These are phyloP conservation scores for Olyra latifolia DNA, from an alignment of 176 grass and related monocot genomes.

Conservation along the genomic window DNA sequence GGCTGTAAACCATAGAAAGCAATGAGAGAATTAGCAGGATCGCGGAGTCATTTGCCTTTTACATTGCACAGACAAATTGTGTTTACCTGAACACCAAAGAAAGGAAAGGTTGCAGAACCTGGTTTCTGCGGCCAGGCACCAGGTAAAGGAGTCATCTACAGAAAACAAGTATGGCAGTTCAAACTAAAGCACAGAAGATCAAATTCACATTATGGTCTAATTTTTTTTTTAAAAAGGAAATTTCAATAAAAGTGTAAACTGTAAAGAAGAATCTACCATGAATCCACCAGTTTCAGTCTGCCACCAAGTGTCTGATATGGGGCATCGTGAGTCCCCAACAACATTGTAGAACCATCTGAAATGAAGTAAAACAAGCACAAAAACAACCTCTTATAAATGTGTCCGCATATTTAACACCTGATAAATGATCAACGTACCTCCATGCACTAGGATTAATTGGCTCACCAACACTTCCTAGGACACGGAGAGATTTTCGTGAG, in stretches of 20 bases:
- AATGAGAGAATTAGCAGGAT: background rate
- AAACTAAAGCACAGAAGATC: background rate
- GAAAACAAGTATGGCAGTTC: slow-evolving; percentile 28
- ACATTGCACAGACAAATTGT: slow-evolving; percentile 22
- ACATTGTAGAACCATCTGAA: slow-evolving; percentile 92
- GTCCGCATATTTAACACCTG: slow-evolving; percentile 36
- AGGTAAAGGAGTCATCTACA: slow-evolving; percentile 76
- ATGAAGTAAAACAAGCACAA: slow-evolving; percentile 37
- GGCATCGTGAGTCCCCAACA: slow-evolving; percentile 82
- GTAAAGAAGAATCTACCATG: slow-evolving; percentile 60
- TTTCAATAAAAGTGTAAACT: slow-evolving; percentile 1
- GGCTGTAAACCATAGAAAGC: slow-evolving; percentile 37
- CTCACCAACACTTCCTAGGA: slow-evolving; percentile 91
- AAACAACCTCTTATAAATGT: slow-evolving; percentile 7
- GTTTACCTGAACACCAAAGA: slow-evolving; percentile 90
- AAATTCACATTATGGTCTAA: slow-evolving; percentile 7
- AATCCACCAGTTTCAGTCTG: slow-evolving; percentile 97
- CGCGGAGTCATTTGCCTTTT: background rate
- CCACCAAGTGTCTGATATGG: slow-evolving; percentile 98
- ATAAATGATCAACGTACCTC: slow-evolving; percentile 57
- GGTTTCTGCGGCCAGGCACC: slow-evolving; percentile 85
- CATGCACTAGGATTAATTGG: slow-evolving; percentile 99
- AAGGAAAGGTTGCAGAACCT: slow-evolving; percentile 79
- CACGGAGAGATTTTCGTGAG: slow-evolving; percentile 87
- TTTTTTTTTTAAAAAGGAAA: slow-evolving; percentile 3